Evolutionary conservation across 495 filamentous ascomycete genomes (phyloP), one percentile per base, ranked within the genome.

Genomic region (Penicillium antarcticum): DNA sequence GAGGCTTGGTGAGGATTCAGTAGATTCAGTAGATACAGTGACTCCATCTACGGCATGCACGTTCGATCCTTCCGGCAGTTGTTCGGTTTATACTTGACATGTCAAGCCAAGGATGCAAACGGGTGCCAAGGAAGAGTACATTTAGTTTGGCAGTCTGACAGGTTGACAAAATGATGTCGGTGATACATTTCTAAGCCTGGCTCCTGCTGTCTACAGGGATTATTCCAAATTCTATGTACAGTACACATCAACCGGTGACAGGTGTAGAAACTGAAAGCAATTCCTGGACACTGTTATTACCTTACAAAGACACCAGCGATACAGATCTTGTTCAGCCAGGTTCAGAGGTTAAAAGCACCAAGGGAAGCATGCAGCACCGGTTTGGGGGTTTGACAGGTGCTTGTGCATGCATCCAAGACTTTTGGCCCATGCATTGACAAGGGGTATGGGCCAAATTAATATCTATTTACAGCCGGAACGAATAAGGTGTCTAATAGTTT

Each of bases 381-480:
- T 7, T 29, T 29, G 26, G 26, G 26, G 7, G 21, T 23, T 29
- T 29, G 26, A 29, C 26, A 62, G 41, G 36, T 45, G 44, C 45
- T 24, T 17, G 36, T 16, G 19, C 41, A 33, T 55, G 52, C 46
- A 55, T 26, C 40, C 31, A 45, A 45, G 47, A 42, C 31, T 42
- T 48, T 23, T 40, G 45, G 31, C 39, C 16, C 42, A 32, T 54
- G 33, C 39, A 54, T 43, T 31, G 18, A 33, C 42, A 43, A 40
- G 18, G 38, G 42, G 42, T 51, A 57, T 51, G 48, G 57, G 45
- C 53, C 51, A 24, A 36, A 34, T 55, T 19, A 5, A 44, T 19
- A 48, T 26, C 21, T 24, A 33, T 39, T 21, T 19, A 12, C 7
- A 34, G 21, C 24, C 10, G 23, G 23, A 23, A 9, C 16, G 36